Base-by-base conservation (phyloP, 1,284 basidiomycete species). In the Irpex sp. region DNA sequence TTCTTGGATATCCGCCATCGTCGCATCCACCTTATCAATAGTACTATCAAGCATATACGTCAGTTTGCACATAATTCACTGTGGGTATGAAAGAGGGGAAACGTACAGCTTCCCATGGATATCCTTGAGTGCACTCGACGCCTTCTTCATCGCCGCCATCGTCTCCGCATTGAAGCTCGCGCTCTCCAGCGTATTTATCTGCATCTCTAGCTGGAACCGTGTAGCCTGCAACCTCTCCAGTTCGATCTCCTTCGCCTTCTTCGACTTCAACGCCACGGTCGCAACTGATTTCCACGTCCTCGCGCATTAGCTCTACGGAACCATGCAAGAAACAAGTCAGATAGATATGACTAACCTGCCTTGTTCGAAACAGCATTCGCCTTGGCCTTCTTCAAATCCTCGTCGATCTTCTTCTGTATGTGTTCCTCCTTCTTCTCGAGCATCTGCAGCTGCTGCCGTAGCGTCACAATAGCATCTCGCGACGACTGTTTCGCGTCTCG, bases 391-490 rank as follows among this genome's bases (percentile, higher is more conserved):
- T 88, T 89, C 71, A 88, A 72, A 75, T 98, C 97, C 66, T 98
- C 96, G 51, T 97, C 95, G 70, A 99, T 95, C 89, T 97, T 96
- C 85, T 94, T 96, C 82, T 93, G 90, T 68, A 98, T 81, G 78
- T 94, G 85, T 78, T 98, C 96, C 81, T 99, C 97, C 83, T 98
- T 98, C 93, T 98, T 99, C 85, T 98, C 96, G 70, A 99, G 89
- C 88, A 98, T 92, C 77, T 96, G 87, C 66, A 96, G 84, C 75
- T 96, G 92, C 77, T 94, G 89, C 71, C 95, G 85, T 70, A 97
- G 82, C 38, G 80, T 83, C 65, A 97, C 91, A 75, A 97, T 97
- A 57, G 95, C 92, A 74, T 95, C 92, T 70, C 93, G 84, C 40
- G 93, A 88, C 40, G 86, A 81, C 76, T 89, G 86, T 75, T 92